Percentiles rank a stretch among this genome's conserved stretches.
phyloP scores from a whole-genome alignment of 805 yeast genomes.

The baker's yeast (Saccharomyces cerevisiae) region DNA sequence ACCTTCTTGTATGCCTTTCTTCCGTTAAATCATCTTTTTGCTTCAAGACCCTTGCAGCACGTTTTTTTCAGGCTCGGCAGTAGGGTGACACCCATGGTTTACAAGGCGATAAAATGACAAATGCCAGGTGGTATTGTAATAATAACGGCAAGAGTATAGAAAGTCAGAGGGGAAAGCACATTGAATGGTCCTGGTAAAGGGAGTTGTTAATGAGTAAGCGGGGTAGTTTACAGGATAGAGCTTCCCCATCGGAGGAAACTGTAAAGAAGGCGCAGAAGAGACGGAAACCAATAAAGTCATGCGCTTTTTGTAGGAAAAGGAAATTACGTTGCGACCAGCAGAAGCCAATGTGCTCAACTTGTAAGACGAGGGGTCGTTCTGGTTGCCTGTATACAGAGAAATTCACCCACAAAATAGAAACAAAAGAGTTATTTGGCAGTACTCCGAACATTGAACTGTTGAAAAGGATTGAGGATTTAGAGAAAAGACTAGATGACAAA shows the following conservation, averaged over 20 bases:
- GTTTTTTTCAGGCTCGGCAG: neutral
- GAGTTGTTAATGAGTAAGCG: neutral
- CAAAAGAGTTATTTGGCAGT: constrained; percentile 16
- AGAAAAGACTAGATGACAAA: neutral
- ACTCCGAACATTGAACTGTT: constrained; percentile 22
- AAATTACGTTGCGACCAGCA: constrained; percentile 26
- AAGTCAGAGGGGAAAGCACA: neutral
- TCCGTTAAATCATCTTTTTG: neutral
- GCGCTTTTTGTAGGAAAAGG: constrained; percentile 23
- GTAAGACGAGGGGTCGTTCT: constrained; percentile 11
- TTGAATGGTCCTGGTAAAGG: neutral
- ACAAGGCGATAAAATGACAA: neutral
- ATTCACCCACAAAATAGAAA: constrained; percentile 12
- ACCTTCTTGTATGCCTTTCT: neutral
- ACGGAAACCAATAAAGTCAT: constrained; percentile 23
- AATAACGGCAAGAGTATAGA: neutral
- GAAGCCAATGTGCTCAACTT: constrained; percentile 24
- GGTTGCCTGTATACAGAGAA: constrained; percentile 15
- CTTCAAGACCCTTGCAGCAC: neutral
- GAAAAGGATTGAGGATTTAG: constrained; percentile 6
- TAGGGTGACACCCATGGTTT: neutral
- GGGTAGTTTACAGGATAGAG: neutral
- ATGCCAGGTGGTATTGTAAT: neutral
- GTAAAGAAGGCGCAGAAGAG: constrained; percentile 5
- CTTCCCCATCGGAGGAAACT: neutral